phyloP scores from a whole-genome alignment of 352 stramenopile genomes.

The Phytopythium litorale region DNA sequence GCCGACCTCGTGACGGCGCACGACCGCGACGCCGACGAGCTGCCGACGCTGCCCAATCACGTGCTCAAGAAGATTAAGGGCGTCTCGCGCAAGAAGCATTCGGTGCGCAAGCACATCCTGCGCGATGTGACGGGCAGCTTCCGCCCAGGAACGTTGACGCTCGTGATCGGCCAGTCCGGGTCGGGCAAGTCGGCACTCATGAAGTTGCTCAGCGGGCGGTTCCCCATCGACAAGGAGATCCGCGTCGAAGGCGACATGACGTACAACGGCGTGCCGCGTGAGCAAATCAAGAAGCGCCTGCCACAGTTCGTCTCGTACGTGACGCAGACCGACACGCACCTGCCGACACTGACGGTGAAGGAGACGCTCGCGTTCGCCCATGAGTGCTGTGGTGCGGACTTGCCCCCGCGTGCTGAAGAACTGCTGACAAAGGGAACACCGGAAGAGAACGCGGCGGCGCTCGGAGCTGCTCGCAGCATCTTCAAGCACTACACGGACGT shows the following conservation, averaged over 20 bases:
- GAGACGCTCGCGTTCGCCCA: conserved; percentile 42
- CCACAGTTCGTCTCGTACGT: conserved; percentile 53
- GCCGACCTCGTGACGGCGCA: conserved; percentile 36
- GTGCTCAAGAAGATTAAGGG: conserved; percentile 32
- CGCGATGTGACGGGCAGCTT: conserved; percentile 34
- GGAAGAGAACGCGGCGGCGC: too few relatives aligned
- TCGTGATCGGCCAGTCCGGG: conserved; percentile 40
- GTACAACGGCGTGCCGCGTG: conserved; percentile 40
- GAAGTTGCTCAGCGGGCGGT: conserved; percentile 51
- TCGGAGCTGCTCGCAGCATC: too few relatives aligned
- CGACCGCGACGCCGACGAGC: conserved; percentile 18
- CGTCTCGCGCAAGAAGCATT: conserved; percentile 34
- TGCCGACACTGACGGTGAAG: too few relatives aligned
- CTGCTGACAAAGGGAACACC: too few relatives aligned
- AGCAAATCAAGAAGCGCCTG: conserved; percentile 29
- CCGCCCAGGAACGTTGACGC: conserved; percentile 44
- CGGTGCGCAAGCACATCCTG: conserved; percentile 40
- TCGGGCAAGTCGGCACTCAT: conserved; percentile 27
- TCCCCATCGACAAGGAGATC: conserved; percentile 41
- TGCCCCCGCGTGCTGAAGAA: too few relatives aligned
- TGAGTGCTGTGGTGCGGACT: conserved; percentile 38
- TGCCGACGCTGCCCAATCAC: conserved; percentile 46
- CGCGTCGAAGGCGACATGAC: conserved; percentile 35
- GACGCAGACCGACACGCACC: conserved; percentile 31
- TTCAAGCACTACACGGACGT: too few relatives aligned